These are phyloP conservation scores for Cutaneotrichosporon spelunceum DNA, from an alignment of 1,284 basidiomycete genomes.

Conservation along the genomic window DNA sequence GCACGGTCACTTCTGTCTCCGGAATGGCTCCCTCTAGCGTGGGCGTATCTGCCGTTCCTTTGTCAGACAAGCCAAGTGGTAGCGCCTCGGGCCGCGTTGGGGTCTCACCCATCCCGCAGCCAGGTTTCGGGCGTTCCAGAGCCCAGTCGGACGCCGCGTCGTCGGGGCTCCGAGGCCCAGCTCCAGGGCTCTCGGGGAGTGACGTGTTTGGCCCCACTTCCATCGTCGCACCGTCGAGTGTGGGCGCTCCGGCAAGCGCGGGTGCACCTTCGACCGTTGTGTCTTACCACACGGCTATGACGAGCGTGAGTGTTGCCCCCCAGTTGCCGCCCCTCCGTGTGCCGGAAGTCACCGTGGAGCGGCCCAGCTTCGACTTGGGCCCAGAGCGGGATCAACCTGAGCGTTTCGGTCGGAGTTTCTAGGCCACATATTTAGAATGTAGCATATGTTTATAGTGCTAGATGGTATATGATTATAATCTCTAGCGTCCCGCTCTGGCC, in stretches of 20 bases:
- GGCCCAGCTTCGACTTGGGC: slow-evolving; percentile 18
- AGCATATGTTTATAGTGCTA: not conserved
- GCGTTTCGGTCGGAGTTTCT: not conserved
- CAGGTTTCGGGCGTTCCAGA: not conserved
- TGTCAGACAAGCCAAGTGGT: not conserved
- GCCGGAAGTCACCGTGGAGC: slow-evolving; percentile 18
- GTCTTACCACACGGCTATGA: not conserved
- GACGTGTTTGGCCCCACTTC: slow-evolving; percentile 18
- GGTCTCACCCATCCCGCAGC: slow-evolving; percentile 2
- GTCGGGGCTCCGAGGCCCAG: not conserved
- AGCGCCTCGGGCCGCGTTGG: not conserved
- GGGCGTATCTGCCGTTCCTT: not conserved
- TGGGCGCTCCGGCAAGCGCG: not conserved
- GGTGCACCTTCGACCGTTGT: too few species aligned
- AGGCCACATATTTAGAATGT: not conserved
- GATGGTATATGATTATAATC: not conserved
- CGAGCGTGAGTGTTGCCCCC: not conserved
- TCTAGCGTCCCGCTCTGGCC: not conserved
- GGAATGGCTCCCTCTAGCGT: not conserved
- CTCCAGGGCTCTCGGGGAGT: not conserved
- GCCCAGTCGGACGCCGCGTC: not conserved
- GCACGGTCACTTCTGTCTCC: slow-evolving; percentile 8
- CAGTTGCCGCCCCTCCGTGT: not conserved
- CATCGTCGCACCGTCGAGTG: not conserved
- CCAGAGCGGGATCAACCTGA: not conserved